Evolutionary conservation across 352 stramenopile species (phyloP).

Genomic region (Globisporangium radiosum): DNA sequence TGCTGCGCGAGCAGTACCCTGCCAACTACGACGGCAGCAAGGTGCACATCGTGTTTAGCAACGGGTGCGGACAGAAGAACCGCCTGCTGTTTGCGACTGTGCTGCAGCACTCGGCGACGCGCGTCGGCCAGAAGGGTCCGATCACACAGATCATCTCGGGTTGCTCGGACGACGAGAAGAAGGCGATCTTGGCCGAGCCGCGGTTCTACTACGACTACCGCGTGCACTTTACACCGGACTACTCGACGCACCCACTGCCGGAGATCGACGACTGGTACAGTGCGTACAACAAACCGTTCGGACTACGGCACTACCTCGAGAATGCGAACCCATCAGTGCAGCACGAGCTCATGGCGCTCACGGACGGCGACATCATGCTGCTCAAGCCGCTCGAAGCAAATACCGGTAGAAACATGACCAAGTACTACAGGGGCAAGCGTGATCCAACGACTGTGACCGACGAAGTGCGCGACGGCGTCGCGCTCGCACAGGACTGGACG

Average conservation of each 20-base stretch:
- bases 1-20: constrained; percentile 4
- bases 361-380: constrained; percentile 14
- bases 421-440: constrained; percentile 32
- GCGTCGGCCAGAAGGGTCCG: constrained; percentile 28
- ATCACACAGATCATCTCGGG: constrained; percentile 51
- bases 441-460: constrained; percentile 28
- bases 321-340: constrained; percentile 34
- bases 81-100: constrained; percentile 32
- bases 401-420: constrained; percentile 27
- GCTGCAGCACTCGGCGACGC: constrained; percentile 37
- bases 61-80: constrained; percentile 32
- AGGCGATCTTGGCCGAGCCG: constrained; percentile 23
- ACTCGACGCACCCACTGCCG: constrained; percentile 28
- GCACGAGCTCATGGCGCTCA: constrained; percentile 19
- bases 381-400: constrained; percentile 26
- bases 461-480: constrained; percentile 28
- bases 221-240: constrained; percentile 41
- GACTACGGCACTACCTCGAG: constrained; percentile 39
- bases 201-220: constrained; percentile 51
- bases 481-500: constrained; percentile 43
- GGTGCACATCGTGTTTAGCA: constrained; percentile 48
- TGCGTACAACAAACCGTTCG: constrained; percentile 53
- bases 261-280: constrained; percentile 35
- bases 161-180: constrained; percentile 25
- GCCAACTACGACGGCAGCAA: constrained; percentile 4